phyloP scores from a whole-genome alignment of 305 asterid species.

The Fraxinus baroniana region DNA sequence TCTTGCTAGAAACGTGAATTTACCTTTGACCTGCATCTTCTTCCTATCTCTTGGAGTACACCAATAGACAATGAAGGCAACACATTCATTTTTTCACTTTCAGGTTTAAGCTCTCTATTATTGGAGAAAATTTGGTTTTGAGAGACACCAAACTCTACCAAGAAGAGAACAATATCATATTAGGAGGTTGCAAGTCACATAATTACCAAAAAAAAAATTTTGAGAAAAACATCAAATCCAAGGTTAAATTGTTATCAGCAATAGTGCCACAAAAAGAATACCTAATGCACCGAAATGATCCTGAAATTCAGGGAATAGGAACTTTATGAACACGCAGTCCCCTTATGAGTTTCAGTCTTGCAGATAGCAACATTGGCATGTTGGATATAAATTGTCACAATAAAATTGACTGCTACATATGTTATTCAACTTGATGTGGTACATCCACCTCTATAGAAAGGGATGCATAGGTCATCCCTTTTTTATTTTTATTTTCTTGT shows the following conservation, averaged over 20 bases:
- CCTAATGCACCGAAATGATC: not conserved
- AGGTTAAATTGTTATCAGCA: not conserved
- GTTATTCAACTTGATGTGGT: not conserved
- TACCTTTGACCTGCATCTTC: slow-evolving; percentile 88
- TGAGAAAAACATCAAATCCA: not conserved
- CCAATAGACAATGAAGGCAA: slow-evolving; percentile 57
- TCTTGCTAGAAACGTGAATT: slow-evolving; percentile 12
- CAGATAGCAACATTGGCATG: not conserved
- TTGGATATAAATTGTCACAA: not conserved
- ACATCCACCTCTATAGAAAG: not conserved
- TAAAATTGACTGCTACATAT: not conserved
- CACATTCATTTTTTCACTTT: slow-evolving; percentile 51
- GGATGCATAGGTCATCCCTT: not conserved
- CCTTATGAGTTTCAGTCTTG: not conserved
- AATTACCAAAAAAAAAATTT: not conserved
- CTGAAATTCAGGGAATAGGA: not conserved
- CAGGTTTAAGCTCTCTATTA: slow-evolving; percentile 51
- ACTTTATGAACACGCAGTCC: not conserved
- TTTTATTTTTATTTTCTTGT: not conserved
- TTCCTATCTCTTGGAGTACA: slow-evolving; percentile 91
- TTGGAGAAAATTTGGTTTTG: slow-evolving; percentile 40
- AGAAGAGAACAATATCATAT: slow-evolving; percentile 7
- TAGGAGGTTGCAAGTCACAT: not conserved
- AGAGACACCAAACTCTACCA: slow-evolving; percentile 43
- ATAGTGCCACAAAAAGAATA: not conserved